Evolutionary conservation across 169 alveolate genomes (phyloP).

Genomic region (Cryptosporidium ubiquitum): DNA sequence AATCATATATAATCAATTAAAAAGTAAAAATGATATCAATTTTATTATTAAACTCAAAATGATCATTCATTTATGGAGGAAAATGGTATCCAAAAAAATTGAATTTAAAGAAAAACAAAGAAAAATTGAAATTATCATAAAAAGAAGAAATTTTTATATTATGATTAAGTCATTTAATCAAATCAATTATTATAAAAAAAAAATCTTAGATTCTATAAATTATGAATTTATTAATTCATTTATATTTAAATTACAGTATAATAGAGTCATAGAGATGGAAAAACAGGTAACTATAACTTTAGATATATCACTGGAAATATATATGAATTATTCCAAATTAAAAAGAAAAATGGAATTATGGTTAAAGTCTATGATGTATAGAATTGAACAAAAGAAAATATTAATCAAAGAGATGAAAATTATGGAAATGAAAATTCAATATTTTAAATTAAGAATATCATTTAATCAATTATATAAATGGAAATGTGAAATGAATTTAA

Average conservation of each 20-base stretch:
- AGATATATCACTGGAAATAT: not conserved
- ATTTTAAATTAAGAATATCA: not conserved
- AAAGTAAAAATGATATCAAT: not conserved
- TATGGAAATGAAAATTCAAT: not conserved
- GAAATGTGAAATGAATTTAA: not conserved
- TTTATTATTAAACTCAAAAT: not conserved
- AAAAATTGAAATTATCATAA: not conserved
- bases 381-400: not conserved
- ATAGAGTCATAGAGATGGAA: not conserved
- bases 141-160: not conserved
- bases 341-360: slow-evolving; percentile 11
- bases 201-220: not conserved
- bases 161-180: slow-evolving; percentile 18
- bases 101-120: not conserved
- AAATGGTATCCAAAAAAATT: not conserved
- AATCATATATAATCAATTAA: no score
- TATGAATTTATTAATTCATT: slow-evolving; percentile 15
- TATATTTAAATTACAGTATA: slow-evolving; percentile 32
- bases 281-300: slow-evolving; percentile 10
- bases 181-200: not conserved
- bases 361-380: not conserved
- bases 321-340: not conserved
- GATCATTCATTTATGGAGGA: not conserved
- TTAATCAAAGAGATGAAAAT: not conserved
- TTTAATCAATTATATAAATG: slow-evolving; percentile 9